These are phyloP conservation scores for Xylaria polymorpha DNA, from an alignment of 2,329 filamentous ascomycete genomes.

Conservation along the genomic window DNA sequence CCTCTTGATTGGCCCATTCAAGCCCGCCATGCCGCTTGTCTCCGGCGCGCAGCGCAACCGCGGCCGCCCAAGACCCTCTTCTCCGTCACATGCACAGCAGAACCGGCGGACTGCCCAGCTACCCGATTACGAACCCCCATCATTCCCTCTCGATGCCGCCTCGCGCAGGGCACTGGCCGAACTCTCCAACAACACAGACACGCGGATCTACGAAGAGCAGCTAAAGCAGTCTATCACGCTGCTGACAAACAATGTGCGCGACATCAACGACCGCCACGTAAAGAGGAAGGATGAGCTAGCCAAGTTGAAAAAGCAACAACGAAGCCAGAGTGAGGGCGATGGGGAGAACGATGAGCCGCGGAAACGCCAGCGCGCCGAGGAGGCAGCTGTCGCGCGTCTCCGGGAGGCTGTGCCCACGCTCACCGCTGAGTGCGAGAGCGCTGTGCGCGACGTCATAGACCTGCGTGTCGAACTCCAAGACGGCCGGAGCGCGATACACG, in stretches of 20 bases:
- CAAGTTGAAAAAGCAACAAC: constrained; percentile 48
- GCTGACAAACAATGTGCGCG: constrained; percentile 59
- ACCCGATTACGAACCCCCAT: constrained; percentile 63
- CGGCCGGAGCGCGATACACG: constrained; percentile 54
- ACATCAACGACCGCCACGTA: constrained; percentile 60
- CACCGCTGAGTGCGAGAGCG: constrained; percentile 59
- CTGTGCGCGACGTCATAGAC: constrained; percentile 63
- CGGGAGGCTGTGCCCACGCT: constrained; percentile 55
- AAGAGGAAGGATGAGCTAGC: constrained; percentile 52
- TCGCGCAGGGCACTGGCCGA: constrained; percentile 56
- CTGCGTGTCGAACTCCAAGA: constrained; percentile 62
- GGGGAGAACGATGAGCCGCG: constrained; percentile 48
- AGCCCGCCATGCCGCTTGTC: constrained; percentile 34
- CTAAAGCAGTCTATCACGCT: constrained; percentile 58
- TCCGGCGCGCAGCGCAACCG: constrained; percentile 34
- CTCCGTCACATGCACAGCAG: constrained; percentile 27
- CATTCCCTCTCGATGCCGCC: constrained; percentile 57
- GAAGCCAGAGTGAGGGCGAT: constrained; percentile 44
- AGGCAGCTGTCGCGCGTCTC: constrained; percentile 55
- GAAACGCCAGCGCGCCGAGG: constrained; percentile 53
- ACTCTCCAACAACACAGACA: constrained; percentile 56
- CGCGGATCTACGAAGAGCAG: constrained; percentile 58
- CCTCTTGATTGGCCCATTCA: not conserved
- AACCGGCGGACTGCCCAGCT: constrained; percentile 49
- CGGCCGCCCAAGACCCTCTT: constrained; percentile 24